phyloP scores from a whole-genome alignment of 306 rosid genomes.

The peach (Prunus persica) region DNA sequence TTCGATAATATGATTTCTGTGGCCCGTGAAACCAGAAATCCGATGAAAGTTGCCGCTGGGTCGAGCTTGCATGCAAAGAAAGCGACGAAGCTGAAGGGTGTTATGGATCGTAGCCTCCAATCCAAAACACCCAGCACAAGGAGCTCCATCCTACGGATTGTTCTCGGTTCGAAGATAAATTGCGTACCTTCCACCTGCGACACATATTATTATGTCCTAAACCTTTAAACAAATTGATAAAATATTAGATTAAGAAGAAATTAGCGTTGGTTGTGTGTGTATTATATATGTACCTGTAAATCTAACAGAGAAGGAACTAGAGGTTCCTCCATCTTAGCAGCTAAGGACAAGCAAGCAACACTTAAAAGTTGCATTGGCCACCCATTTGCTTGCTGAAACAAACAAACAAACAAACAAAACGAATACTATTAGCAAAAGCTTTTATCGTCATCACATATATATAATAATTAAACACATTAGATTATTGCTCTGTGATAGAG shows the following conservation, averaged over 20 bases:
- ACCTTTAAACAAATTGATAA: no score
- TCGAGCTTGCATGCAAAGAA: constrained; percentile 91
- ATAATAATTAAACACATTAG: no score
- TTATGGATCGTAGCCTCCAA: constrained; percentile 94
- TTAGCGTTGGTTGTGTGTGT: background rate
- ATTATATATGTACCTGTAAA: constrained; percentile 60
- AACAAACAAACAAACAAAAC: constrained; percentile 2
- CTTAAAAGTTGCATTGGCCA: constrained; percentile 93
- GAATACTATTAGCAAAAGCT: background rate
- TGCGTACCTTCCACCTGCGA: constrained; percentile 76
- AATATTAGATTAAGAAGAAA: background rate
- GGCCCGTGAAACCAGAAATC: constrained; percentile 73
- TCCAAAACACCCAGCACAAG: constrained; percentile 76
- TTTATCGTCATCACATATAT: background rate
- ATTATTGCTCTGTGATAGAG: background rate
- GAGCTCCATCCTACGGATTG: constrained; percentile 82
- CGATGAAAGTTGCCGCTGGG: constrained; percentile 52
- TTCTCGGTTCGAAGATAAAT: constrained; percentile 77
- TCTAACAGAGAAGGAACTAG: constrained; percentile 85
- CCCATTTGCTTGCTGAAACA: constrained; percentile 68
- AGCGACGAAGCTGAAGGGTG: constrained; percentile 84
- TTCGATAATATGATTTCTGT: constrained; percentile 72
- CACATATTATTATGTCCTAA: background rate
- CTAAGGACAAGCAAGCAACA: constrained; percentile 91
- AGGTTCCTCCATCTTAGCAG: constrained; percentile 98